These are phyloP conservation scores for Neodidymelliopsis sp. DNA, from an alignment of 2,329 filamentous ascomycete species.

Conservation along the genomic window DNA sequence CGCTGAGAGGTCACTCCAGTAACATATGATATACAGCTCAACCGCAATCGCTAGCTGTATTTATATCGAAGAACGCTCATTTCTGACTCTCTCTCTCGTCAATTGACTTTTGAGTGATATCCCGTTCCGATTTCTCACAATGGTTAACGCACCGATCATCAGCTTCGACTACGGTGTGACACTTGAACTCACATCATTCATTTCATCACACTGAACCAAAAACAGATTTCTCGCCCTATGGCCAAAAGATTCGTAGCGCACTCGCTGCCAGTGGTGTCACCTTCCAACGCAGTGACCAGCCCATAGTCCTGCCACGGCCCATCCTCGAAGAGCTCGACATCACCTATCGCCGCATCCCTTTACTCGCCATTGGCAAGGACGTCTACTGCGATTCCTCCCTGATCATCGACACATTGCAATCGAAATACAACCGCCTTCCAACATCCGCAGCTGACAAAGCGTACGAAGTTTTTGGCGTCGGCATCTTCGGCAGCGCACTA, in stretches of 20 bases:
- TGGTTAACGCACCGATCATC: constrained; percentile 2
- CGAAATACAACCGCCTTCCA: constrained; percentile 49
- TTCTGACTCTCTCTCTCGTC: no score
- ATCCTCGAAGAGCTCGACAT: constrained; percentile 69
- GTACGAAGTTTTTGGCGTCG: constrained; percentile 8
- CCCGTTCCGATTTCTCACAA: no score
- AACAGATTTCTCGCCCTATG: constrained; percentile 13
- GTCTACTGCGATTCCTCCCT: constrained; percentile 75
- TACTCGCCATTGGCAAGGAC: constrained; percentile 71
- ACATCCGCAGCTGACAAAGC: constrained; percentile 49
- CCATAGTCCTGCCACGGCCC: constrained; percentile 69
- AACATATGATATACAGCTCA: not conserved
- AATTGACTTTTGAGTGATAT: no score
- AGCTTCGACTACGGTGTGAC: constrained; percentile 12
- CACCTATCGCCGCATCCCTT: constrained; percentile 72
- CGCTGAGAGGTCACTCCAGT: not conserved
- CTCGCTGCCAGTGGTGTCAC: constrained; percentile 5
- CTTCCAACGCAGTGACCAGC: constrained; percentile 57
- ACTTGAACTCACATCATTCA: not conserved
- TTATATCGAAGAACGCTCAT: no score
- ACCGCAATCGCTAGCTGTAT: no score
- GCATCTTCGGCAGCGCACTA: constrained; percentile 3
- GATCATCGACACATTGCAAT: constrained; percentile 70
- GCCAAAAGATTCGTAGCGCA: constrained; percentile 4
- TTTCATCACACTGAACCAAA: not conserved